Percentiles rank a stretch among this genome's conserved stretches.
These are phyloP conservation scores for Rhodotorula sp. DNA, from an alignment of 1,284 basidiomycete species.

Conservation along the genomic window DNA sequence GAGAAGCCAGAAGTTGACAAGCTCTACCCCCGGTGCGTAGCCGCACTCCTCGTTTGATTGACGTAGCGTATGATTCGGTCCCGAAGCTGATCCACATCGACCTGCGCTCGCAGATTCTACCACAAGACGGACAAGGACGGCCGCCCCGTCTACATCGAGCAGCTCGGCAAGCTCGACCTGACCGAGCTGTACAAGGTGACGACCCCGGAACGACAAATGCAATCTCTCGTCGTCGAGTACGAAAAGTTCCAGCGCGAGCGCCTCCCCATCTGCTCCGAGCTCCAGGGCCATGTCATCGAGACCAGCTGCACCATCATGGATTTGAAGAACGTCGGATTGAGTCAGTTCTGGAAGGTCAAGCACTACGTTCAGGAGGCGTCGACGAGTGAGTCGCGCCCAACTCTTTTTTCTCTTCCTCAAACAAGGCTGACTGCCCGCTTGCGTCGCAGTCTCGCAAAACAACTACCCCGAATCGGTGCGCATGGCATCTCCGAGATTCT, in stretches of 20 bases:
- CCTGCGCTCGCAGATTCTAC: slow-evolving; percentile 50
- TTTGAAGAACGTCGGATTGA: slow-evolving; percentile 74
- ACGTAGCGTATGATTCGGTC: slow-evolving; percentile 4
- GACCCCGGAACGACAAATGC: slow-evolving; percentile 81
- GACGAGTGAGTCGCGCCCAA: slow-evolving; percentile 58
- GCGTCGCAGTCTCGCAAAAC: slow-evolving; percentile 40
- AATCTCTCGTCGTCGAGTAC: slow-evolving; percentile 89
- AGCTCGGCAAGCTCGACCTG: slow-evolving; percentile 85
- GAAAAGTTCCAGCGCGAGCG: slow-evolving; percentile 79
- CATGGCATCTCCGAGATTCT: background rate
- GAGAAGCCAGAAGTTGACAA: slow-evolving; percentile 82
- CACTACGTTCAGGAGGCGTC: slow-evolving; percentile 81
- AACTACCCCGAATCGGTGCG: slow-evolving; percentile 45
- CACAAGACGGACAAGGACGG: slow-evolving; percentile 98
- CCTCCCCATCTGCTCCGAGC: slow-evolving; percentile 74
- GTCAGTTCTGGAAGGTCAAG: slow-evolving; percentile 87
- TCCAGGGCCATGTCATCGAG: slow-evolving; percentile 81
- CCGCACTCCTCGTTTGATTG: background rate
- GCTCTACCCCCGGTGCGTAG: slow-evolving; percentile 84
- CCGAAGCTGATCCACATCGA: background rate
- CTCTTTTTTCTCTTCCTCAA: background rate
- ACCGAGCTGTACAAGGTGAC: slow-evolving; percentile 76
- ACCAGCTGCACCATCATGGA: slow-evolving; percentile 99
- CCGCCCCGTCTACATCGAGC: slow-evolving; percentile 92
- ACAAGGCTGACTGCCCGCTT: background rate